Base-by-base conservation (phyloP, 2,329 filamentous ascomycete species). In the Clathrospora elynae region DNA sequence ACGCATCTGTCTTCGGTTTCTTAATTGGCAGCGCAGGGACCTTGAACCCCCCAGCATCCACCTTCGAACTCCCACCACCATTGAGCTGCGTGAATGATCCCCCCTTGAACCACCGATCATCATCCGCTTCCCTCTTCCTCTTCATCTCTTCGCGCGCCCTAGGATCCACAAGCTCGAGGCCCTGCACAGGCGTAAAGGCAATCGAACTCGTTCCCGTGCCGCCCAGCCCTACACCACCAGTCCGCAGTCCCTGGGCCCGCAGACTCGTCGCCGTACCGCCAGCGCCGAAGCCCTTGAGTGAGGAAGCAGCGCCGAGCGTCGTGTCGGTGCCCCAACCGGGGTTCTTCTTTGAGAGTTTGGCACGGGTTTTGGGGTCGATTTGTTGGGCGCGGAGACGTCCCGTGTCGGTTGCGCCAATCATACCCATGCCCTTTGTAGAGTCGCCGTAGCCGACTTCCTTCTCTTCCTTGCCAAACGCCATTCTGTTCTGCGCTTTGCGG, bases 391-490 rank as follows among this genome's bases (percentile, higher is more conserved):
- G 87, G 51, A 99, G 88, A 9, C 88, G 84, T n/a, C 93, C 93
- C 52, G 91, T 89, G 66, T 91, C 88, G 52, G 84, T 78, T 62
- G 90, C 85, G 1, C 93, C 93, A 51, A 99, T 91, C 93, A 97
- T 97, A 42, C 93, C 93, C 69, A 99, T 76, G 18, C 93, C 93
- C 47, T 86, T 85, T 0, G 91, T 95, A 41, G 83, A 83, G 57
- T 96, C 90, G 35, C 90, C 92, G 67, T 95, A 97, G 20, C 91
- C 92, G 1, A 93, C 85, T 71, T 99, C 93, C 60, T 84, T 86
- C 72, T 99, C 93, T 70, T 97, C 92, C 68, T 95, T 93, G 45
- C 91, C 91, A 64, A 99, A 99, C 0, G 86, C 90, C 82, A 99
- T 86, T 39, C 93, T 83, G 73, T 99, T 99, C 72, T 97, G 93